Conservation (phyloP, 169 alveolate species). For the Ichthyophthirius multifiliis region DNA sequence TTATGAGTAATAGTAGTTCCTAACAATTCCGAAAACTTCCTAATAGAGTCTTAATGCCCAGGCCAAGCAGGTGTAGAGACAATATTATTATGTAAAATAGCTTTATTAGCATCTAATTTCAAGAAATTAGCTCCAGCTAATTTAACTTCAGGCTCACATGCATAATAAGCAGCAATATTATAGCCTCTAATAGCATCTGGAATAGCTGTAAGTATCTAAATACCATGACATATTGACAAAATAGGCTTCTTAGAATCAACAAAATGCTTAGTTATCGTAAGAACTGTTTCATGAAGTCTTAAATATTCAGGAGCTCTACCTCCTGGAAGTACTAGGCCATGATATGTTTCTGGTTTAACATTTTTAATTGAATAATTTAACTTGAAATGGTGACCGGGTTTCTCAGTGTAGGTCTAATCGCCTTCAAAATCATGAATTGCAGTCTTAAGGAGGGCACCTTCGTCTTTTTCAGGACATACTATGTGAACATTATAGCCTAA, state of each 20-base stretch:
- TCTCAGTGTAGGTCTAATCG: conserved; percentile 66
- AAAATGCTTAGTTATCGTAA: conserved; percentile 59
- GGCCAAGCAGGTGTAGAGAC: conserved; percentile 76
- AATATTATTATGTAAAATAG: conserved; percentile 71
- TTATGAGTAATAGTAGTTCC: conserved; percentile 38
- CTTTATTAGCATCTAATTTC: conserved; percentile 52
- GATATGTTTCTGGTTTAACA: conserved; percentile 58
- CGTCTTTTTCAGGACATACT: conserved; percentile 73
- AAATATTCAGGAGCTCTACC: conserved; percentile 89
- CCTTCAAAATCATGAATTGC: conserved; percentile 77
- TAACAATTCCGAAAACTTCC: conserved; percentile 44
- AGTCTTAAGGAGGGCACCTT: conserved; percentile 66
- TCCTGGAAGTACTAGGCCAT: conserved; percentile 76
- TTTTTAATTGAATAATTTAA: conserved; percentile 56
- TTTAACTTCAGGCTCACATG: conserved; percentile 66
- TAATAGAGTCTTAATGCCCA: conserved; percentile 43
- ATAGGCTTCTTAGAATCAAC: conserved; percentile 69
- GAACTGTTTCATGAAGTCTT: conserved; percentile 58
- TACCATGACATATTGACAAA: conserved; percentile 81
- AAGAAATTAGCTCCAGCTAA: conserved; percentile 60
- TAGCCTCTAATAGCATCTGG: conserved; percentile 61
- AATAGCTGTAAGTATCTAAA: conserved; percentile 65
- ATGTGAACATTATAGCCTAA: conserved; percentile 64
- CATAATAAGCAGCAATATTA: conserved; percentile 63
- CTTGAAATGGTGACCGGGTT: conserved; percentile 65